These are phyloP conservation scores for Moesziomyces sp. DNA, from an alignment of 1,284 basidiomycete genomes.

Conservation along the genomic window DNA sequence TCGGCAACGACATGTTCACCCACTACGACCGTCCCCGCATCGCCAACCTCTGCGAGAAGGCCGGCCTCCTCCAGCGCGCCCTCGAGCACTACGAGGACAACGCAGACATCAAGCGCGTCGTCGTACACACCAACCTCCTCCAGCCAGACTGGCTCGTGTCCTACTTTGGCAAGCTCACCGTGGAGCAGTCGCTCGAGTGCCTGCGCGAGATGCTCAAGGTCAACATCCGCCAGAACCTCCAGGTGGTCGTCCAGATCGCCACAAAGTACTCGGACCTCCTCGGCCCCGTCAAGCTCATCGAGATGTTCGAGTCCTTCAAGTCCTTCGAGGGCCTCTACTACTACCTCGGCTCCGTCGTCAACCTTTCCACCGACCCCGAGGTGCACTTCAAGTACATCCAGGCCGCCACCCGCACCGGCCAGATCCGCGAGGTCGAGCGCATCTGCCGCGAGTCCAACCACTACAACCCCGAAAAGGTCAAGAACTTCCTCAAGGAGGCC, in stretches of 20 bases:
- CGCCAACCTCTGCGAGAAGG: conserved; percentile 98
- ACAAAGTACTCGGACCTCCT: conserved; percentile 99
- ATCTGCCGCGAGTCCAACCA: conserved; percentile 96
- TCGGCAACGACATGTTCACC: conserved; percentile 98
- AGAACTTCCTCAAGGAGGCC: conserved; percentile 97
- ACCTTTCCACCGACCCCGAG: conserved; percentile 93
- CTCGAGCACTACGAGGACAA: conserved; percentile 96
- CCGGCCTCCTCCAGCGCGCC: conserved; percentile 92
- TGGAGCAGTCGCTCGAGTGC: conserved; percentile 97
- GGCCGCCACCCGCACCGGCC: conserved; percentile 96
- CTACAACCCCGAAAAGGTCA: conserved; percentile 99
- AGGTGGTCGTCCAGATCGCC: conserved; percentile 96
- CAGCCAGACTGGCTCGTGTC: conserved; percentile 95
- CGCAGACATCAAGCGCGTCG: conserved; percentile 97
- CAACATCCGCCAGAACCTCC: conserved; percentile 97
- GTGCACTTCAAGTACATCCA: conserved; percentile 99
- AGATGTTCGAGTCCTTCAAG: conserved; percentile 99
- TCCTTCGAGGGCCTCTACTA: conserved; percentile 98
- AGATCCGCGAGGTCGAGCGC: conserved; percentile 98
- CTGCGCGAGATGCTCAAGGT: conserved; percentile 96
- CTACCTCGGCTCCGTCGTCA: conserved; percentile 96
- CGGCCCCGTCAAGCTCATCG: conserved; percentile 95
- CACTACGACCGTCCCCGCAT: conserved; percentile 97
- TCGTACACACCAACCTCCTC: conserved; percentile 91
- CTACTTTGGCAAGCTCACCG: conserved; percentile 96